These are phyloP conservation scores for Fusarium tuaranense DNA, from an alignment of 2,329 filamentous ascomycete species.

Conservation along the genomic window DNA sequence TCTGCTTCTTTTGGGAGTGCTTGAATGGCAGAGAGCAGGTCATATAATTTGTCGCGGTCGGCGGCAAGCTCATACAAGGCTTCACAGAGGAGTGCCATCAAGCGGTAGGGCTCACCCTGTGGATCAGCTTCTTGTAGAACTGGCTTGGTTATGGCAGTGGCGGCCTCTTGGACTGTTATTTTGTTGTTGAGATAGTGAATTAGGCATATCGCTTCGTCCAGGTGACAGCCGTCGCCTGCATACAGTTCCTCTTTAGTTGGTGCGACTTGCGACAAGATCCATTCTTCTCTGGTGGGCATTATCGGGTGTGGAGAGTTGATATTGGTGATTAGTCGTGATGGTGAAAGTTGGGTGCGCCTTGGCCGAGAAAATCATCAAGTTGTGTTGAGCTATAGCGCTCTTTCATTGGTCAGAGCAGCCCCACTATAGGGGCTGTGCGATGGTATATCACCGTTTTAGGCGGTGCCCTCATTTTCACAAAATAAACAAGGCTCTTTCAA, in stretches of 20 bases:
- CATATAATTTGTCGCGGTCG: slow-evolving; percentile 3
- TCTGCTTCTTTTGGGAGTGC: not conserved
- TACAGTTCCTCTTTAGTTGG: not conserved
- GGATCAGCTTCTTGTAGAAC: slow-evolving; percentile 1
- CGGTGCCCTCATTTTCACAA: too few species aligned
- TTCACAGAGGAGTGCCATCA: not conserved
- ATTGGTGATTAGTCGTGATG: not conserved
- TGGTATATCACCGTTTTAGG: too few species aligned
- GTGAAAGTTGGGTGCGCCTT: not conserved
- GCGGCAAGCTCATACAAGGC: not conserved
- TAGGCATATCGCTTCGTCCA: slow-evolving; percentile 12
- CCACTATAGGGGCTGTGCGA: too few species aligned
- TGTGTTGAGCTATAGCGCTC: not conserved
- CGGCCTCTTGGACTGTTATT: not conserved
- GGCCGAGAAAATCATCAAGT: not conserved
- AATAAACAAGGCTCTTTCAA: too few species aligned
- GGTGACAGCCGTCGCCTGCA: not conserved
- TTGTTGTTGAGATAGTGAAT: slow-evolving; percentile 11
- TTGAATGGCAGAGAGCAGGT: not conserved
- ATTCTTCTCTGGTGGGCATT: not conserved
- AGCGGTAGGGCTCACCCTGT: not conserved
- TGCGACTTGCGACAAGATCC: not conserved
- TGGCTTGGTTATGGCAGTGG: not conserved
- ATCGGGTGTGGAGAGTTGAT: not conserved
- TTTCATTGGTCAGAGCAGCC: too few species aligned